Conservation (phyloP, 768 basidiomycete genomes). For the Omphalotus guepiniiformis region DNA sequence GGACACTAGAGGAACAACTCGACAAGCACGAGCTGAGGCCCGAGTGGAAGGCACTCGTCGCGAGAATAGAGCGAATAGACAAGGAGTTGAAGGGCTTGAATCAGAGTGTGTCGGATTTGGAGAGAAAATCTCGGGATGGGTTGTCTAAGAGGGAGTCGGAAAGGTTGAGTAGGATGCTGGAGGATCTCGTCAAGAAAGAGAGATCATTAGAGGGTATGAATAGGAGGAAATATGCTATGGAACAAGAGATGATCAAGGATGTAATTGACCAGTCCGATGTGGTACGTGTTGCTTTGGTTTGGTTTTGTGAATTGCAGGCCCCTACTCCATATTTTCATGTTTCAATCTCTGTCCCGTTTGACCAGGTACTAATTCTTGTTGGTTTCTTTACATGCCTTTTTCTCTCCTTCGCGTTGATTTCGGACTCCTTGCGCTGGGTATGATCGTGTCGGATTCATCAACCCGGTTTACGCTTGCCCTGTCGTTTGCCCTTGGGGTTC, state of each 20-base stretch:
- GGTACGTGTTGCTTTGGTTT: slow-evolving; percentile 39
- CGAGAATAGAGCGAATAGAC: slow-evolving; percentile 20
- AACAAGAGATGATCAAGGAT: slow-evolving; percentile 61
- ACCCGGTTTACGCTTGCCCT: not conserved
- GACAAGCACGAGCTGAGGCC: slow-evolving; percentile 53
- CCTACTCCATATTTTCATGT: too few species aligned
- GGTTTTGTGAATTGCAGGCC: not conserved
- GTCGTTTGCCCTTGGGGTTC: too few species aligned
- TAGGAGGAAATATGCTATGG: slow-evolving; percentile 47
- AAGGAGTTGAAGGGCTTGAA: slow-evolving; percentile 11
- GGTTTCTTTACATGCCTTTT: not conserved
- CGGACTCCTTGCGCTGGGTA: not conserved
- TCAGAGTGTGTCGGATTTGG: slow-evolving; percentile 14
- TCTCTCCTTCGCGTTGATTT: not conserved
- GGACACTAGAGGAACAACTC: slow-evolving; percentile 64
- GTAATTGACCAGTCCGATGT: slow-evolving; percentile 68
- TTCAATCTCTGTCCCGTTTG: not conserved
- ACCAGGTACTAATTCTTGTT: not conserved
- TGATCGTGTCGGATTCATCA: slow-evolving; percentile 1
- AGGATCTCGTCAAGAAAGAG: slow-evolving; percentile 23
- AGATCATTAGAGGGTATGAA: slow-evolving; percentile 25
- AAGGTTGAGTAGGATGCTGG: slow-evolving; percentile 29
- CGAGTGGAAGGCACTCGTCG: slow-evolving; percentile 35
- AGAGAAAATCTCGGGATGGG: slow-evolving; percentile 11
- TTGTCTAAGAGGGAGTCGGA: slow-evolving; percentile 12